Evolutionary conservation across 352 stramenopile species (phyloP).

Genomic region (Phytophthora vignae): DNA sequence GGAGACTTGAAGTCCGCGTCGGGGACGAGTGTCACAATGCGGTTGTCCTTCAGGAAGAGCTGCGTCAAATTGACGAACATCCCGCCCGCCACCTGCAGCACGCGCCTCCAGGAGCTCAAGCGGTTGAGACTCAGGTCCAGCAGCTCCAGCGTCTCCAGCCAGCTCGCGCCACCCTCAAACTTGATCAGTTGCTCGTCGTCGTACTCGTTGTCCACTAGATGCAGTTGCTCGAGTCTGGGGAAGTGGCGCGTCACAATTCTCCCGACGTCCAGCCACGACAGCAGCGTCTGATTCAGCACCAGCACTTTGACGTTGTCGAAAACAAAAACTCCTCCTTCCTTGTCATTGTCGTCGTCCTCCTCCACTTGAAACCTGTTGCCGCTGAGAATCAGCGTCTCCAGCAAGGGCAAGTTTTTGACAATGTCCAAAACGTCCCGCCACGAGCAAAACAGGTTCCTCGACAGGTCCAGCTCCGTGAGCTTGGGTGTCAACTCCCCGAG

Average conservation of each 20-base stretch:
- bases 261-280: slow-evolving; percentile 46
- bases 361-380: slow-evolving; percentile 61
- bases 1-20: background rate
- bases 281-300: slow-evolving; percentile 74
- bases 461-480: slow-evolving; percentile 79
- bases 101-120: slow-evolving; percentile 55
- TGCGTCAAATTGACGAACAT: slow-evolving; percentile 61
- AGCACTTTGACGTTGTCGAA: slow-evolving; percentile 67
- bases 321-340: background rate
- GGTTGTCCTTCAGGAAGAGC: slow-evolving; percentile 71
- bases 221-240: slow-evolving; percentile 59
- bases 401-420: slow-evolving; percentile 54
- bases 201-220: slow-evolving; percentile 68
- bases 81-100: slow-evolving; percentile 47
- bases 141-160: slow-evolving; percentile 47
- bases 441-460: slow-evolving; percentile 71
- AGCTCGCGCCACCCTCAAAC: slow-evolving; percentile 19
- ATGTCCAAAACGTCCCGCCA: slow-evolving; percentile 66
- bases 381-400: slow-evolving; percentile 81
- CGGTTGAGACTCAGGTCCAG: slow-evolving; percentile 76
- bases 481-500: slow-evolving; percentile 53
- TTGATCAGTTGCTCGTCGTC: slow-evolving; percentile 48
- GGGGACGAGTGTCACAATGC: slow-evolving; percentile 54
- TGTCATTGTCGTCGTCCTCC: background rate
- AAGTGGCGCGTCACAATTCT: slow-evolving; percentile 61